Conservation (phyloP, 139 green algal species). For the Chlorella vulgaris region DNA sequence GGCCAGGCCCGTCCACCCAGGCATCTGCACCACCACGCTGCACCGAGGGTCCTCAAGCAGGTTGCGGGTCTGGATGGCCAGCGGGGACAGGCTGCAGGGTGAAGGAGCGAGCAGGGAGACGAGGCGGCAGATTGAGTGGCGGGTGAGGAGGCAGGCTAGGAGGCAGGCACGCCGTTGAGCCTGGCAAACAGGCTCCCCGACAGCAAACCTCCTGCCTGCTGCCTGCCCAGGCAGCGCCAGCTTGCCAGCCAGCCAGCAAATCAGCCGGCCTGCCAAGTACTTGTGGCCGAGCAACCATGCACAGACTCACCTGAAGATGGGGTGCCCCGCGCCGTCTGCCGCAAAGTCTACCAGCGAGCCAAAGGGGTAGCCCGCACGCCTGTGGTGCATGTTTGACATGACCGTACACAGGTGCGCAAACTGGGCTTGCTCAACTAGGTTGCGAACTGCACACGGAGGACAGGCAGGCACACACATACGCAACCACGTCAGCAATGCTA, state of each 20-base stretch:
- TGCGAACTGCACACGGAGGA: constrained; percentile 62
- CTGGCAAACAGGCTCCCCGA: not conserved
- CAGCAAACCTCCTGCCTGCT: not conserved
- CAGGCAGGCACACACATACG: no score
- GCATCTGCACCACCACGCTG: constrained; percentile 81
- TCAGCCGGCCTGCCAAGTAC: not conserved
- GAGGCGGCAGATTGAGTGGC: not conserved
- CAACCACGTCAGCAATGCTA: no score
- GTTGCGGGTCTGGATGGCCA: constrained; percentile 91
- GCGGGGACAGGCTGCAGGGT: constrained; percentile 64
- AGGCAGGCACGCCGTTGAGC: no score
- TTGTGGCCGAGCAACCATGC: not conserved
- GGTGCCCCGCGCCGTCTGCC: constrained; percentile 86
- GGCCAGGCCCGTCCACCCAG: constrained; percentile 95
- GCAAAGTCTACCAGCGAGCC: constrained; percentile 97
- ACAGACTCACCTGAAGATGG: constrained; percentile 87
- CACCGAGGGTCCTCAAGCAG: constrained; percentile 75
- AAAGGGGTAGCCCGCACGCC: constrained; percentile 95
- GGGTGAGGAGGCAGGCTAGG: not conserved
- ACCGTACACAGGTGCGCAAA: constrained; percentile 95
- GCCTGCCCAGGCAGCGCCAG: not conserved
- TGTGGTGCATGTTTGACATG: constrained; percentile 98
- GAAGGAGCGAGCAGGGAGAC: no score
- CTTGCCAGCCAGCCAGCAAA: not conserved
- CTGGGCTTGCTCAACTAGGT: constrained; percentile 86